Conservation (phyloP, 768 basidiomycete genomes). For the Fomitopsis pulvina region DNA sequence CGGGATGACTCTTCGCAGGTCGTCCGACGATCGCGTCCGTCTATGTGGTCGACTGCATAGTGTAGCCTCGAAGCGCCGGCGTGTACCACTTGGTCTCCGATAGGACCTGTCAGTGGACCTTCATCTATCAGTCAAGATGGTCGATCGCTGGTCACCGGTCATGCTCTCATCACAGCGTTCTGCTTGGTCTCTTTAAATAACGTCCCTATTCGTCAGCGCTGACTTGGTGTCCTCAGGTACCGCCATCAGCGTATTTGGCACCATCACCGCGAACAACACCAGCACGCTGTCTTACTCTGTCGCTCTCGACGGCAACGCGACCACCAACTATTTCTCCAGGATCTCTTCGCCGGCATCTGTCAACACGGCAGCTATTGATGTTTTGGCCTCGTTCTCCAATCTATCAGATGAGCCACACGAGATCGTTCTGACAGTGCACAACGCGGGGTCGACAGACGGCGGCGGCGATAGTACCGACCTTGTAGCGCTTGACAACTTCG, state of each 20-base stretch:
- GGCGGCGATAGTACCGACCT: slow-evolving; percentile 5
- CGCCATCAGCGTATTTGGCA: slow-evolving; percentile 52
- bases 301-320: slow-evolving; percentile 41
- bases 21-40: too few species aligned
- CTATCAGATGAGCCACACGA: slow-evolving; percentile 47
- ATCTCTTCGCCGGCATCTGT: slow-evolving; percentile 22
- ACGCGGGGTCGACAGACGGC: slow-evolving; percentile 21
- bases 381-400: slow-evolving; percentile 44
- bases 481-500: slow-evolving; percentile 52
- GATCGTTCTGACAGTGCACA: slow-evolving; percentile 46
- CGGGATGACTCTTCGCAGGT: not conserved
- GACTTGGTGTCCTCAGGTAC: slow-evolving; percentile 41
- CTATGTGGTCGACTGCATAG: too few species aligned
- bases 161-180: too few species aligned
- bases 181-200: too few species aligned
- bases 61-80: not conserved
- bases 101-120: not conserved
- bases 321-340: slow-evolving; percentile 20
- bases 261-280: slow-evolving; percentile 22
- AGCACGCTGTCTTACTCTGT: slow-evolving; percentile 33
- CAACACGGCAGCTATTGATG: slow-evolving; percentile 18
- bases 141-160: not conserved
- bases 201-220: not conserved
- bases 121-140: not conserved
- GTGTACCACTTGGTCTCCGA: not conserved